Evolutionary conservation across 805 yeast species (phyloP), one percentile per base, ranked within the genome.

Genomic region (Saccharomycopsis amapae): DNA sequence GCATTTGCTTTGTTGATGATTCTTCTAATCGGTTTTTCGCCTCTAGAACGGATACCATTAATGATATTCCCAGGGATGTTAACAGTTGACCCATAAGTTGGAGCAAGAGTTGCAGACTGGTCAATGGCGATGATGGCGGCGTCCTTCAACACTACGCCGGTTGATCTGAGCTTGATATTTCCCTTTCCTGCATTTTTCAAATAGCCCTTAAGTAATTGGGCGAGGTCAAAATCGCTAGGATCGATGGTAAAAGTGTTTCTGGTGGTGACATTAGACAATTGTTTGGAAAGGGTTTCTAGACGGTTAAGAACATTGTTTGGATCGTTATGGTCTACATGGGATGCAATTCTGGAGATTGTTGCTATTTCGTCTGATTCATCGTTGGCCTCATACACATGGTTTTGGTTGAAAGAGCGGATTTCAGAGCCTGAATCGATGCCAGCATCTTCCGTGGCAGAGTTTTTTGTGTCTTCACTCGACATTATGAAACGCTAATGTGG

Each of bases 21-120:
- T 46, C 58, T 50, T 56, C 67, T 58, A 12, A 32, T 19, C 26
- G 58, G 52, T 23, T 54, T 46, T 22, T 56, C 39, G 26, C 62
- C 65, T 53, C 72, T 64, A 1, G 25, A 37, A n/a, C 24, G 36
- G 24, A 50, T 37, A 3, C 36, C 46, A 5, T 40, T 30, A 2
- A 15, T 26, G 15, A 47, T 38, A 17, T 43, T 46, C 9, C 45
- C 50, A 7, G 51, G 49, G 35, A 47, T 35, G 31, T 47, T 50
- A 10, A 50, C 9, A n/a, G 24, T 43, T 2, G 26, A n/a, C 4
- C 61, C 66, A 25, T 70, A 69, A 15, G 72, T 66, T 25, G 74
- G 73, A 40, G 73, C 74, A 55, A 63, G 69, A 12, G 76, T 73
- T 38, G 76, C 75, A 25, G 76, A 74, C 18, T 76, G 70, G 51